Conservation (phyloP, 768 basidiomycete species). For the Tulasnella sp. region DNA sequence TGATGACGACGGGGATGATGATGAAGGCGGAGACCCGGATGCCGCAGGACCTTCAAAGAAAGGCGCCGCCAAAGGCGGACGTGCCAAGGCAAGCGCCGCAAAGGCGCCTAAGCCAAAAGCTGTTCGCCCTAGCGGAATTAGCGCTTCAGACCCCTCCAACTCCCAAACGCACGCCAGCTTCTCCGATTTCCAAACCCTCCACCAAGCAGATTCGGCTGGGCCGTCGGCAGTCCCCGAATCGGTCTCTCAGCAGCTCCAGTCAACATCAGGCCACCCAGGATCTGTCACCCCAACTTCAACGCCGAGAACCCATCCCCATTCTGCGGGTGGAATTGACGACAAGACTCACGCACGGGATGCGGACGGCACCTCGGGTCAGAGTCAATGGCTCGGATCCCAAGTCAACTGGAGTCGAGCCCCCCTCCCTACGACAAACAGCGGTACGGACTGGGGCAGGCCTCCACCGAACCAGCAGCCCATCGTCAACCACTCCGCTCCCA, state of each 20-base stretch:
- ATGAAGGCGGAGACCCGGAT: conserved; percentile 23
- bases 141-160: neutral
- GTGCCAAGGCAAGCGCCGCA: conserved; percentile 2
- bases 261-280: neutral
- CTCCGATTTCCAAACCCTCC: conserved; percentile 3
- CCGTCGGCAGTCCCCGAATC: neutral
- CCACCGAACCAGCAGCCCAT: neutral
- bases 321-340: neutral
- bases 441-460: conserved; percentile 1
- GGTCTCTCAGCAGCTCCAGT: conserved; percentile 6
- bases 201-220: neutral
- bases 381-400: neutral
- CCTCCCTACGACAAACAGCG: neutral
- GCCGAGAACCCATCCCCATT: neutral
- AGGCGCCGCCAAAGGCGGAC: neutral
- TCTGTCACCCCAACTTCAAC: neutral
- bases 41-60: conserved; percentile 7
- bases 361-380: neutral
- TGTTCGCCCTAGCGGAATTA: neutral
- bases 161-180: neutral
- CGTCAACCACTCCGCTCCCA: neutral
- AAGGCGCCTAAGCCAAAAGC: conserved; percentile 7
- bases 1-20: conserved; percentile 24
- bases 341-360: conserved; percentile 5
- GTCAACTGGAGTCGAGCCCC: conserved; percentile 22